These are phyloP conservation scores for Datisca glomerata DNA, from an alignment of 306 rosid genomes.

Conservation along the genomic window DNA sequence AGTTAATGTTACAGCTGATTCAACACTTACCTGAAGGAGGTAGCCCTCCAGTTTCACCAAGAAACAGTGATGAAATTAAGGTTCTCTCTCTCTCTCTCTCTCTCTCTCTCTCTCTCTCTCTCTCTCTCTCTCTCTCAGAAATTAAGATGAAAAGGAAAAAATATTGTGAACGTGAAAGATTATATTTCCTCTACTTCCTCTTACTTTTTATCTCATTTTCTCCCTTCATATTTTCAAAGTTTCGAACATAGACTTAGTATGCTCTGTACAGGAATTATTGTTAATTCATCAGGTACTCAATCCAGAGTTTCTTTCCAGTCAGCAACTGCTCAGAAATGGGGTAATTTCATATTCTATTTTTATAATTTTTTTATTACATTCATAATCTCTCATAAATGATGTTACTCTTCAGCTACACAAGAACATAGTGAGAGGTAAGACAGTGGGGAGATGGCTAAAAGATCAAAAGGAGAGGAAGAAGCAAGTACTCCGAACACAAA, in stretches of 20 bases:
- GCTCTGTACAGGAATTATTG: slow-evolving; percentile 60
- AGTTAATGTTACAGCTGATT: slow-evolving; percentile 13
- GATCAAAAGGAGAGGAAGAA: slow-evolving; percentile 96
- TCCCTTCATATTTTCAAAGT: too few relatives aligned
- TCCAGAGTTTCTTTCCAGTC: slow-evolving; percentile 66
- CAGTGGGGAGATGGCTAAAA: slow-evolving; percentile 68
- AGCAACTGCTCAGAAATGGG: slow-evolving; percentile 71
- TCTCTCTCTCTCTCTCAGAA: too few relatives aligned
- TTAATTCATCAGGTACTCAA: slow-evolving; percentile 76
- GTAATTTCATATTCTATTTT: slow-evolving; percentile 20
- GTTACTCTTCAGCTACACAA: slow-evolving; percentile 49
- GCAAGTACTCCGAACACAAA: slow-evolving; percentile 80
- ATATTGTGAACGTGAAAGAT: too few relatives aligned
- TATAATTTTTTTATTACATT: slow-evolving; percentile 2
- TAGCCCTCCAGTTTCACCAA: slow-evolving; percentile 56
- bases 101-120: slow-evolving; percentile 1
- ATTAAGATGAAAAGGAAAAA: too few relatives aligned
- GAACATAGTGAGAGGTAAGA: slow-evolving; percentile 64
- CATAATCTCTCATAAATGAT: too few relatives aligned
- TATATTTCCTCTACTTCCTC: too few relatives aligned
- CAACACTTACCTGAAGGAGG: slow-evolving; percentile 31
- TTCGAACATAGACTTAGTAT: too few relatives aligned
- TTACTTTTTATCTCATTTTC: too few relatives aligned
- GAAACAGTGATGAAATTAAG: slow-evolving; percentile 65
- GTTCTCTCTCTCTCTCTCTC: slow-evolving; percentile 23